A percentile compares a stretch with the other conserved stretches of the same genome.
Conservation (phyloP, 2,329 filamentous ascomycete genomes). For the Fusarium brevicatenulatum region DNA sequence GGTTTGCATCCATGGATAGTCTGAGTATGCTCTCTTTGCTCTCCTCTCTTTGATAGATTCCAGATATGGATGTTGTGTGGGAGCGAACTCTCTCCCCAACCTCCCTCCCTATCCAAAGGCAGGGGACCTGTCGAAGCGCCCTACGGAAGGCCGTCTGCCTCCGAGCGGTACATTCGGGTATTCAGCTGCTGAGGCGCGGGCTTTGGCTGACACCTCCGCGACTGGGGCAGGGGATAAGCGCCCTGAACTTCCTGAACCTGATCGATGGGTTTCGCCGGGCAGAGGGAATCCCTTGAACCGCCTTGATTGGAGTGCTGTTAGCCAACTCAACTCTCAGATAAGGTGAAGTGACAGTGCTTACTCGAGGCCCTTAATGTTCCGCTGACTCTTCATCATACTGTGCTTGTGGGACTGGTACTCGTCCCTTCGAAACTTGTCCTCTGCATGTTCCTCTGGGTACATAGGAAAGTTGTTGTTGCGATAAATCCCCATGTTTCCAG, state of each 20-base stretch:
- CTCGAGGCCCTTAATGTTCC: not conserved
- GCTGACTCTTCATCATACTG: not conserved
- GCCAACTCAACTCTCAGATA: not conserved
- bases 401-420: not conserved
- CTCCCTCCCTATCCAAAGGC: too few species aligned
- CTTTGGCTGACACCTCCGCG: not conserved
- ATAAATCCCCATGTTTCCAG: not conserved
- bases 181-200: not conserved
- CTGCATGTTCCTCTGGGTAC: not conserved
- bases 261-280: not conserved
- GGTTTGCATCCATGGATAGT: too few species aligned
- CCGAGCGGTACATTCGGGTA: not conserved
- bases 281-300: not conserved
- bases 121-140: not conserved
- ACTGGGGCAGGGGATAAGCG: not conserved
- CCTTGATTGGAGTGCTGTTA: not conserved
- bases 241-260: not conserved
- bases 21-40: too few species aligned
- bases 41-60: too few species aligned
- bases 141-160: not conserved
- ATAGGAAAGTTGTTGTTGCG: not conserved
- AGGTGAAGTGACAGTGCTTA: not conserved
- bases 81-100: too few species aligned
- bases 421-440: not conserved
- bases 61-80: too few species aligned